Base-by-base conservation (phyloP, 306 rosid genomes). In the Trichosanthes truncata region DNA sequence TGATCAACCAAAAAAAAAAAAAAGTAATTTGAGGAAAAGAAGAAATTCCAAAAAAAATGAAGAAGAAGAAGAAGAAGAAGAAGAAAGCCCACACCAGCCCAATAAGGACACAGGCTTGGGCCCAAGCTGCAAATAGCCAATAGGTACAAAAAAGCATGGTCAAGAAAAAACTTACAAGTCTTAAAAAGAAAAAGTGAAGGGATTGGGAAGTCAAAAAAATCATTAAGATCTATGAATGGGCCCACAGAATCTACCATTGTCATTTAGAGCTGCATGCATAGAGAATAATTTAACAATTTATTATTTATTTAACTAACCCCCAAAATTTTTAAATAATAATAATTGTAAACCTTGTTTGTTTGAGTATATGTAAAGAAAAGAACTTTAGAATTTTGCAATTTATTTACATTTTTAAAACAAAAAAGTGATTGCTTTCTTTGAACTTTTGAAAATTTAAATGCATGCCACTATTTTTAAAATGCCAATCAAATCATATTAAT, bases 301-400 rank as follows among this genome's bases (percentile, higher is more conserved):
- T 31, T 63, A 46, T 11, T 72, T 25, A 29, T 23, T 48, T 48
- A 46, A 46, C 60, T 15, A 49, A 33, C 75, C 75, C n/a, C 67
- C 36, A 12, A 61, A 61, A 33, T 15, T 1, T 11, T 12, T 25
- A 61, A 69, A 69, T 2, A 40, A 69, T 68, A 41, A 41, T 38
- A 69, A 43, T 69, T 40, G 4, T 4, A 43, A 71, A 71, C 21
- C 4, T 15, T 23, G 9, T 10, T 13, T 74, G 13, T 73, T 73
- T 87, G 93, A 88, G 88, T 85, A 76, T 41, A 31, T 79, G 79
- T 78, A 85, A 88, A 86, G 91, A 80, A 88, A 88, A 80, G 87
- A 80, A 86, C 78, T 82, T 55, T 53, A 6, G 38, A 53, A 57
- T 35, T 11, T 53, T 20, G 26, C 51, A 20, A 68, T 38, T 68